Evolutionary conservation across 768 basidiomycete genomes (phyloP), one percentile per base, ranked within the genome.

Genomic region (Termitomyces sp.): DNA sequence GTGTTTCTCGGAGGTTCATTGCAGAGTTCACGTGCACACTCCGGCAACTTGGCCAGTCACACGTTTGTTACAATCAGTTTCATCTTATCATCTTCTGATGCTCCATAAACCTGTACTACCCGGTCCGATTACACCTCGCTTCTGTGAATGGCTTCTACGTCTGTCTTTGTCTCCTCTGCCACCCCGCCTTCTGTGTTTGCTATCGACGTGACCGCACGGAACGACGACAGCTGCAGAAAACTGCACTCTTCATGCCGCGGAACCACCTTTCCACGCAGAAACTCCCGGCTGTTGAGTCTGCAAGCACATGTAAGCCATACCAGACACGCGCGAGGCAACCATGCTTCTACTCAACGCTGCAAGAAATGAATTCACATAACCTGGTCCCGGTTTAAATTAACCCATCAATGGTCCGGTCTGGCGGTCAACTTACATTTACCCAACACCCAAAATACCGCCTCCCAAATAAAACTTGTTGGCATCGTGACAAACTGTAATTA

Each of bases 1-100:
- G 77, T 33, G 74, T 72, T 69, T 91, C 86, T 44, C 88, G 81
- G 20, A 92, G 80, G 66, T 68, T 75, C 62, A 64, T 65, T 47
- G 63, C 11, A 42, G 20, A 45, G 49, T 42, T n/a, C 56, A 60
- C 56, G 56, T 59, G 57, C 18, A 15, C 11, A 16, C 57, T 8
- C 39, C 46, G 48, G 53, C 53, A 49, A 31, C 27, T 27, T 27
- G 27, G 27, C 27, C 31, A 44, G 41, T 42, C 41, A 39, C 41
- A 39, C 49, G 54, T 49, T 22, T 20, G 49, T 37, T 9, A 41
- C 41, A 2, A 9, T 41, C 41, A n/a, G 41, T 41, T 4, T 27
- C 27, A 27, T 27, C 27, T 27, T 27, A 27, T 27, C 27, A 27
- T 27, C 27, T n/a, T n/a, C n/a, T n/a, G n/a, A n/a, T n/a, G n/a